These are phyloP conservation scores for Xylaria sp. DNA, from an alignment of 2,329 filamentous ascomycete genomes.

Conservation along the genomic window DNA sequence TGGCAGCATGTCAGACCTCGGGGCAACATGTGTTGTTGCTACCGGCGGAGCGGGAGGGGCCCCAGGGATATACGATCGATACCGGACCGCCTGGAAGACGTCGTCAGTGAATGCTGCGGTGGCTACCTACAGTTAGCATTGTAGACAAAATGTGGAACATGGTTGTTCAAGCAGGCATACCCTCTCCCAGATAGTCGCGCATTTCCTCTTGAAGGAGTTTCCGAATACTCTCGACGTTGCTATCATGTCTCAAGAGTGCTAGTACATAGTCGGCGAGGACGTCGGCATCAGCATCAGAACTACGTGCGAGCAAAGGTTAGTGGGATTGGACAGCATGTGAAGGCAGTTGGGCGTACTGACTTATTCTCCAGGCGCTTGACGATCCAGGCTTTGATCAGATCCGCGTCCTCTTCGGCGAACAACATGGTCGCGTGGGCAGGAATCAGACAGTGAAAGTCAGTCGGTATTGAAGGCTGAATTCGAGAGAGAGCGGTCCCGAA, in stretches of 20 bases:
- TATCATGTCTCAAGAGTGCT: slow-evolving; percentile 74
- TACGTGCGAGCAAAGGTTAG: slow-evolving; percentile 43
- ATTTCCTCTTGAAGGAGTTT: slow-evolving; percentile 74
- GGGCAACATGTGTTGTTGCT: slow-evolving; percentile 24
- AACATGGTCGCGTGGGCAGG: slow-evolving; percentile 52
- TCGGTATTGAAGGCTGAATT: not conserved
- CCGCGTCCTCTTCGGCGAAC: slow-evolving; percentile 66
- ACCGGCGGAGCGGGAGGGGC: slow-evolving; percentile 50
- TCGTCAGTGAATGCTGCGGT: slow-evolving; percentile 70
- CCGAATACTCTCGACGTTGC: slow-evolving; percentile 66
- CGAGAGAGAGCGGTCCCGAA: not conserved
- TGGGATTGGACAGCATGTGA: not conserved
- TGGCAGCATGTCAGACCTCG: slow-evolving; percentile 25
- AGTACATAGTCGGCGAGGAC: slow-evolving; percentile 86
- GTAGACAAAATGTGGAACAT: not conserved
- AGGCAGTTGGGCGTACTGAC: slow-evolving; percentile 52
- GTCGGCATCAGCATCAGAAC: slow-evolving; percentile 79
- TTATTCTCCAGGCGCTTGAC: slow-evolving; percentile 78
- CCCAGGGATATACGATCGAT: slow-evolving; percentile 65
- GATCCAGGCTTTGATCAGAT: slow-evolving; percentile 76
- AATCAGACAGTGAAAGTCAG: not conserved
- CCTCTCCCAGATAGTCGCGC: slow-evolving; percentile 75
- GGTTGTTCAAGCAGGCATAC: slow-evolving; percentile 44
- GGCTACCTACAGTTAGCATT: slow-evolving; percentile 47
- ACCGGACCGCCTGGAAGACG: slow-evolving; percentile 69